phyloP scores from a whole-genome alignment of 768 basidiomycete species.

The Lactifluus hygrophoroides region DNA sequence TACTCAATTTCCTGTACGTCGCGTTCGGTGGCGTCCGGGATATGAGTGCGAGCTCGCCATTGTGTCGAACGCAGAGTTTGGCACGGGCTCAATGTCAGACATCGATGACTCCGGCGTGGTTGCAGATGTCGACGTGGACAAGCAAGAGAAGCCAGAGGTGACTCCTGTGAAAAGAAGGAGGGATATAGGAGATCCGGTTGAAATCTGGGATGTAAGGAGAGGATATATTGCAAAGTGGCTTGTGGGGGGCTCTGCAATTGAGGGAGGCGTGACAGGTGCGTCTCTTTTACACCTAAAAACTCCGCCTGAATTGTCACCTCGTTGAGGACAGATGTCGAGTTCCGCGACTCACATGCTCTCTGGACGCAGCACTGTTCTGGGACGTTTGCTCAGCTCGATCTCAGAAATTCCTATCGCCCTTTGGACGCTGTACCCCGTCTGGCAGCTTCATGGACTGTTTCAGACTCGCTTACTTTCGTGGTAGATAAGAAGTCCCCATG shows the following conservation, averaged over 20 bases:
- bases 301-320: background rate
- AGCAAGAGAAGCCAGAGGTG: conserved; percentile 15
- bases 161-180: conserved; percentile 9
- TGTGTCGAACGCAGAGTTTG: conserved; percentile 56
- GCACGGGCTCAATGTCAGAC: conserved; percentile 27
- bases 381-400: conserved; percentile 70
- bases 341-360: conserved; percentile 60
- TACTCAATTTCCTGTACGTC: conserved; percentile 65
- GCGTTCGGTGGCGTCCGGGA: conserved; percentile 67
- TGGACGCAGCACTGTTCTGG: conserved; percentile 72
- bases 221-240: conserved; percentile 80
- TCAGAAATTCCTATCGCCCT: conserved; percentile 54
- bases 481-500: conserved; percentile 41
- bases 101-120: conserved; percentile 2
- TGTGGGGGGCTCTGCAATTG: conserved; percentile 50
- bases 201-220: conserved; percentile 82
- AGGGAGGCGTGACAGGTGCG: conserved; percentile 71
- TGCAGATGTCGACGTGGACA: conserved; percentile 9
- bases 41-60: conserved; percentile 71
- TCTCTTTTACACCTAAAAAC: background rate
- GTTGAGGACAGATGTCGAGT: conserved; percentile 46
- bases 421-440: conserved; percentile 59
- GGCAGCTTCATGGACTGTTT: conserved; percentile 56
- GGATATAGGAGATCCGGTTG: conserved; percentile 49
- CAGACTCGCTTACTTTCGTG: conserved; percentile 60